These are phyloP conservation scores for Botrytis squamosa DNA, from an alignment of 2,329 filamentous ascomycete genomes.

Conservation along the genomic window DNA sequence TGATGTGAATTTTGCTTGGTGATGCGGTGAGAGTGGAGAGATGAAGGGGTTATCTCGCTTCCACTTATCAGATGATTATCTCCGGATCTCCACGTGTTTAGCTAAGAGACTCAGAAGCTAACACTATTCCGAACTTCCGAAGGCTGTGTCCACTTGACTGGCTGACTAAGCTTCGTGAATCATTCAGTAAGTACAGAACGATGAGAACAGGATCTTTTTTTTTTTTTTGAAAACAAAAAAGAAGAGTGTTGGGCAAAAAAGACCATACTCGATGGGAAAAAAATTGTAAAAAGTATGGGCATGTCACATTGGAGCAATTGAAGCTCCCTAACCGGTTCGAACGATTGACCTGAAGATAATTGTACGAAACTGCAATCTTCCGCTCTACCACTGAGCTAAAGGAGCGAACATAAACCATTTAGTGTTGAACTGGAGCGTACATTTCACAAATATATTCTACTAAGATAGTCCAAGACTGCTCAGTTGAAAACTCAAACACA, in stretches of 20 bases:
- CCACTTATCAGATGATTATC: background rate
- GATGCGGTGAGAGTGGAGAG: background rate
- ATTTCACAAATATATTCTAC: background rate
- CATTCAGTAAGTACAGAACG: background rate
- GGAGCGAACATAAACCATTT: constrained; percentile 16
- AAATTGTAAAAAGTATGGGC: background rate
- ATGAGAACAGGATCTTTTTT: background rate
- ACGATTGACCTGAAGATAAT: constrained; percentile 31
- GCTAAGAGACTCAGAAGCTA: background rate
- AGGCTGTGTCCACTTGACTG: background rate
- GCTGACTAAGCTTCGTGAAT: background rate
- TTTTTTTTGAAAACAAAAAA: background rate
- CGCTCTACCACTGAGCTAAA: constrained; percentile 33
- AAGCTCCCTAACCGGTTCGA: constrained; percentile 31
- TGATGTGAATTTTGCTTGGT: background rate
- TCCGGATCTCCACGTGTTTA: background rate
- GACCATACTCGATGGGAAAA: background rate
- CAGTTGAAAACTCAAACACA: background rate
- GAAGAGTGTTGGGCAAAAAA: no score
- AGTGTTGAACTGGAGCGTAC: accelerated
- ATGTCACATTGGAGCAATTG: constrained; percentile 4
- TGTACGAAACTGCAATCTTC: constrained; percentile 26
- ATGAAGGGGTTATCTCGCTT: constrained; percentile 4
- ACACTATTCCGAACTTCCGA: background rate
- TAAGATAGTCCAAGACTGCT: accelerated